Evolutionary conservation across 352 stramenopile genomes (phyloP).

Genomic region (Phytopythium vexans): DNA sequence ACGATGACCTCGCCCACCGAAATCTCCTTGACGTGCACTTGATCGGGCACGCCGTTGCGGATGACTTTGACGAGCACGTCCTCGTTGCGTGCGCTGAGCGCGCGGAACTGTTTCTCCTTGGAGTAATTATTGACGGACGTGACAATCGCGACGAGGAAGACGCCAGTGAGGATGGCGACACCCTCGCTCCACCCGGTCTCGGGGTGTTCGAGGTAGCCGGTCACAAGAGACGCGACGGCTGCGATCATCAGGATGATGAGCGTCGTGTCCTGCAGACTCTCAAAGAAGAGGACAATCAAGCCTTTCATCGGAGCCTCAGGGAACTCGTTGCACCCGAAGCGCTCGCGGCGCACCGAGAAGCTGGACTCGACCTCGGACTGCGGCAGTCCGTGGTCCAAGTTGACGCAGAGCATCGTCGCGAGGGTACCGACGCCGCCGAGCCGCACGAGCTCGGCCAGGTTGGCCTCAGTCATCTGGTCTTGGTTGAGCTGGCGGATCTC

Average conservation of each 20-base stretch:
- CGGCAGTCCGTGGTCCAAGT: slow-evolving; percentile 58
- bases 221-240: slow-evolving; percentile 82
- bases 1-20: slow-evolving; percentile 89
- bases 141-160: slow-evolving; percentile 93
- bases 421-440: slow-evolving; percentile 56
- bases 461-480: slow-evolving; percentile 80
- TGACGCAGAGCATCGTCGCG: slow-evolving; percentile 64
- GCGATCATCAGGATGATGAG: slow-evolving; percentile 89
- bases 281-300: slow-evolving; percentile 76
- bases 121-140: slow-evolving; percentile 96
- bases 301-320: slow-evolving; percentile 78
- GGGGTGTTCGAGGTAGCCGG: slow-evolving; percentile 74
- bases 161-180: slow-evolving; percentile 91
- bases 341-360: slow-evolving; percentile 47
- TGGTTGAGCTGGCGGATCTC: slow-evolving; percentile 68
- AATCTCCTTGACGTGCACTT: slow-evolving; percentile 70
- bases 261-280: slow-evolving; percentile 89
- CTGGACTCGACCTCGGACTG: slow-evolving; percentile 53
- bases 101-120: slow-evolving; percentile 91
- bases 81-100: slow-evolving; percentile 85
- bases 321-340: slow-evolving; percentile 69
- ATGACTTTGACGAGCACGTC: slow-evolving; percentile 86
- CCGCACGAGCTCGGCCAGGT: slow-evolving; percentile 51
- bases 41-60: slow-evolving; percentile 55
- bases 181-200: slow-evolving; percentile 93